A percentile compares a stretch with the other conserved stretches of the same genome.
phyloP scores from a whole-genome alignment of 164 flowering plant genomes.

The Chimonanthus salicifolius region DNA sequence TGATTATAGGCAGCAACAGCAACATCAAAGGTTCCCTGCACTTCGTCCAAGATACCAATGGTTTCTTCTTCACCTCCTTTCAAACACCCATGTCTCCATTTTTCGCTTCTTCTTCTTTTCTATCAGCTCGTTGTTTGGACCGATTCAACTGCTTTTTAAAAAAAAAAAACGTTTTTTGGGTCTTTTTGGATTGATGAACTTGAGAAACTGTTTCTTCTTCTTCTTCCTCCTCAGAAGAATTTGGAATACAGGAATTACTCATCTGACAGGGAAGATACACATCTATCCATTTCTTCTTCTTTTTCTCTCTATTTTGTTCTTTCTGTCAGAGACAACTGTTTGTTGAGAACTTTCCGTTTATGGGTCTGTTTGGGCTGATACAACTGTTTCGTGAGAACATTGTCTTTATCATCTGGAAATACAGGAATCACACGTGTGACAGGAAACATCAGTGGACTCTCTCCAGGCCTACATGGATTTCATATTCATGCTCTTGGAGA shows the following conservation, averaged over 20 bases:
- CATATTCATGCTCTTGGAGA: conserved; percentile 93
- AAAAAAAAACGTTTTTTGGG: no score
- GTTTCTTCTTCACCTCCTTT: conserved; percentile 20
- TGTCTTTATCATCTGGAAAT: background rate
- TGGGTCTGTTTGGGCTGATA: background rate
- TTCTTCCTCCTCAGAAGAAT: no score
- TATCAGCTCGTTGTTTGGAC: no score
- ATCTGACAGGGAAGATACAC: no score
- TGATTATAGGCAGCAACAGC: conserved; percentile 50
- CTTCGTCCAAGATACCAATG: conserved; percentile 46
- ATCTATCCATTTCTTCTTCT: background rate
- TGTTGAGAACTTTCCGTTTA: background rate
- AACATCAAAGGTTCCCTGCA: conserved; percentile 56
- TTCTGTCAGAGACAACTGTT: background rate
- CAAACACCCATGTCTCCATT: background rate
- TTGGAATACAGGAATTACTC: no score
- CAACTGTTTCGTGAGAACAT: background rate
- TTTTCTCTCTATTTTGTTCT: conserved; percentile 4
- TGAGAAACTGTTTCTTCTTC: no score
- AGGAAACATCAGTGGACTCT: conserved; percentile 66
- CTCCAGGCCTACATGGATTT: conserved; percentile 84
- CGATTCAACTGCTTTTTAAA: no score
- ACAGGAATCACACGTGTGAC: conserved; percentile 59
- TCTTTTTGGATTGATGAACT: no score
- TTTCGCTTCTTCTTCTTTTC: background rate